Evolutionary conservation across 306 rosid species (phyloP).

Genomic region (Medicago lupulina): DNA sequence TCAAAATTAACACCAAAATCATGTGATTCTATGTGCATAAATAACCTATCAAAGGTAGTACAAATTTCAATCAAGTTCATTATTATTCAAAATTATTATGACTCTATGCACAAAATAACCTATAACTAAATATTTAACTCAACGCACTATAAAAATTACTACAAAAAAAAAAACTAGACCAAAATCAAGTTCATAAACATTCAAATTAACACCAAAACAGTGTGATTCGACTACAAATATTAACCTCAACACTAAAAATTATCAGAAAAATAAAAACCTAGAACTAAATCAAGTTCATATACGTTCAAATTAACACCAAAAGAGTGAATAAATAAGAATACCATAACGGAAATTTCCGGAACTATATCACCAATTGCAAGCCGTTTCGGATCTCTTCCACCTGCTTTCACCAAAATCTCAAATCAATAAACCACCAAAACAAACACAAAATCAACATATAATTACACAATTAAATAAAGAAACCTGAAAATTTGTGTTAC

Average conservation of each 20-base stretch:
- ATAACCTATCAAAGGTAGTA: neutral
- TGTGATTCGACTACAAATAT: too few relatives aligned
- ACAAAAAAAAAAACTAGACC: neutral
- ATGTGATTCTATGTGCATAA: neutral
- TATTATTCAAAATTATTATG: neutral
- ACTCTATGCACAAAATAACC: neutral
- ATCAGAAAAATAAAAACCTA: too few relatives aligned
- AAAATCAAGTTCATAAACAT: neutral
- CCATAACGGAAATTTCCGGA: constrained; percentile 34
- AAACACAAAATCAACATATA: neutral
- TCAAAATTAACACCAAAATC: neutral
- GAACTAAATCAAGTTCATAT: too few relatives aligned
- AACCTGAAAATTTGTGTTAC: neutral
- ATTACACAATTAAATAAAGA: neutral
- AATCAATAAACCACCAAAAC: neutral
- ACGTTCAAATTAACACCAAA: too few relatives aligned
- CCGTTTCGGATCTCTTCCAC: constrained; percentile 28
- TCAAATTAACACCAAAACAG: neutral
- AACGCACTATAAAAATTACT: neutral
- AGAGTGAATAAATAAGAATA: neutral
- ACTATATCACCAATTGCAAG: constrained; percentile 29
- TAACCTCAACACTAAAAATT: neutral
- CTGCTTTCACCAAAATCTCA: constrained; percentile 22
- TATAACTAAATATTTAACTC: neutral
- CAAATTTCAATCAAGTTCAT: constrained; percentile 7